phyloP scores from a whole-genome alignment of 2,329 filamentous ascomycete genomes.

The Fusarium newnesense region DNA sequence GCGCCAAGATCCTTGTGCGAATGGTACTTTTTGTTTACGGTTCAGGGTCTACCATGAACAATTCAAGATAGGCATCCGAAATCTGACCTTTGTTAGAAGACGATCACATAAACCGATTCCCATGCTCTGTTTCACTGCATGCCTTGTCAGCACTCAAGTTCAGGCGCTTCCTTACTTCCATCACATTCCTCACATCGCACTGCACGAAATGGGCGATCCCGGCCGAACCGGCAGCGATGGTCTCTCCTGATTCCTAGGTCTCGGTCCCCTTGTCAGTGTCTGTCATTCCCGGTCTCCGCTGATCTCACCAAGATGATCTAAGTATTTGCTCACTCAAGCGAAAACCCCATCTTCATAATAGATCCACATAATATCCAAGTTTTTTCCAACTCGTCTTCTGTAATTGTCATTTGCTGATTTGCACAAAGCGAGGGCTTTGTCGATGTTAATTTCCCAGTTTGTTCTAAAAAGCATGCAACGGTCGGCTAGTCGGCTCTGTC shows the following conservation, averaged over 20 bases:
- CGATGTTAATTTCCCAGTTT: background rate
- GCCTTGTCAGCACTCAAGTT: background rate
- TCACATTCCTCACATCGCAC: slow-evolving; percentile 33
- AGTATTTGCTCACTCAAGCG: slow-evolving; percentile 20
- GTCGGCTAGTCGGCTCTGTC: background rate
- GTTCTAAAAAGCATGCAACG: background rate
- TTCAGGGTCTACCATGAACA: background rate
- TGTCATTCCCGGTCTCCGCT: slow-evolving; percentile 14
- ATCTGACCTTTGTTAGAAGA: background rate
- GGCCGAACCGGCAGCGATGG: slow-evolving; percentile 20
- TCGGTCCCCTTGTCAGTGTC: background rate
- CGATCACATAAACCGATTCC: background rate
- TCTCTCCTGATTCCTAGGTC: background rate
- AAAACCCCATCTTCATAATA: slow-evolving; percentile 13
- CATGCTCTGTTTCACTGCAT: slow-evolving; percentile 14
- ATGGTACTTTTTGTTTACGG: background rate
- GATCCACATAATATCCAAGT: slow-evolving; percentile 33
- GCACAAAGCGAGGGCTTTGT: background rate
- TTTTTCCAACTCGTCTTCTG: slow-evolving; percentile 9
- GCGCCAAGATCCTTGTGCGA: background rate
- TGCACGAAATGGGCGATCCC: slow-evolving; percentile 25
- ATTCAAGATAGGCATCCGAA: background rate
- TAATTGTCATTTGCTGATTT: background rate
- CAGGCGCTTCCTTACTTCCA: slow-evolving; percentile 1
- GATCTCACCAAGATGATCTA: slow-evolving; percentile 9